Conservation (phyloP, 257 asterid genomes). For the Fraxinus cuspidata region DNA sequence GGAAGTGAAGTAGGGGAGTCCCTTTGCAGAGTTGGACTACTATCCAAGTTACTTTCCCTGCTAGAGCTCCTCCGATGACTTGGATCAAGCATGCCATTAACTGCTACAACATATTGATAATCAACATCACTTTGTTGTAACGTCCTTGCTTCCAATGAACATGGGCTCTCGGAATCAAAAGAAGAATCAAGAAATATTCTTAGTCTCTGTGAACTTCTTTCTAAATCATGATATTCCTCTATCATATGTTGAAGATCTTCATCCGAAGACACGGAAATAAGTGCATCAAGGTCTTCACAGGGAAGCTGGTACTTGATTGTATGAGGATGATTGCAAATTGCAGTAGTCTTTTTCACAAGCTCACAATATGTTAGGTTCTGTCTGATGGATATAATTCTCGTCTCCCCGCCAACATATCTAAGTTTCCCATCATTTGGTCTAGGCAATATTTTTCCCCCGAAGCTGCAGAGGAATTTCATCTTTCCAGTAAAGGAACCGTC, state of each 20-base stretch:
- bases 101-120: constrained; percentile 68
- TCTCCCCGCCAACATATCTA: constrained; percentile 90
- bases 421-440: constrained; percentile 87
- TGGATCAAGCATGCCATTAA: constrained; percentile 61
- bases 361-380: constrained; percentile 56
- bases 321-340: constrained; percentile 62
- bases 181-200: constrained; percentile 67
- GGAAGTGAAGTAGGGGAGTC: constrained; percentile 46
- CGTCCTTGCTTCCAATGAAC: constrained; percentile 50
- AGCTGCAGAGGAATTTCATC: constrained; percentile 82
- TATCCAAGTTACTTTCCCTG: constrained; percentile 45
- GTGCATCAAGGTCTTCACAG: constrained; percentile 89
- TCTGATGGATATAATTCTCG: constrained; percentile 70
- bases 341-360: constrained; percentile 59
- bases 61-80: constrained; percentile 61
- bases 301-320: constrained; percentile 90
- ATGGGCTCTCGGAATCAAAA: constrained; percentile 55
- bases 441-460: constrained; percentile 83
- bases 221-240: constrained; percentile 79
- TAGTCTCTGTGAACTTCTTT: constrained; percentile 63
- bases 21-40: constrained; percentile 42
- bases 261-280: constrained; percentile 77
- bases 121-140: constrained; percentile 50
- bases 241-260: constrained; percentile 93
- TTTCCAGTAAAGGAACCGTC: constrained; percentile 48